phyloP scores from a whole-genome alignment of 306 rosid genomes.

The Cucurbita moschata region DNA sequence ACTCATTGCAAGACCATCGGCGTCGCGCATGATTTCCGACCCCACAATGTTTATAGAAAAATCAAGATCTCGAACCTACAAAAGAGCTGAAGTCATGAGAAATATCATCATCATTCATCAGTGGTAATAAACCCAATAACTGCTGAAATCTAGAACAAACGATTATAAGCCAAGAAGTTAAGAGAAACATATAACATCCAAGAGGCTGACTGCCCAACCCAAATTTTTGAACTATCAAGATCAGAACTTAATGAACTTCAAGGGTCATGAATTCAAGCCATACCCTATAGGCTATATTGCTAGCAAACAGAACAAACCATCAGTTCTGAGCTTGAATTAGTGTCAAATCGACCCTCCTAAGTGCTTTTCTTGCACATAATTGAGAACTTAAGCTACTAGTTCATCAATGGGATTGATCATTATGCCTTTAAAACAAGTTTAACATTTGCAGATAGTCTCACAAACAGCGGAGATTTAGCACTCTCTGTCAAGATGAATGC shows the following conservation, averaged over 20 bases:
- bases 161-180: background rate
- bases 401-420: background rate
- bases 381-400: background rate
- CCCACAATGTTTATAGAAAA: slow-evolving; percentile 58
- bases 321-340: background rate
- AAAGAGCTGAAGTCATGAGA: background rate
- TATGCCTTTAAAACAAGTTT: background rate
- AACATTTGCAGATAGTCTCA: background rate
- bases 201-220: background rate
- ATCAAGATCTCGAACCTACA: slow-evolving; percentile 88
- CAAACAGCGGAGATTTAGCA: background rate
- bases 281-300: background rate
- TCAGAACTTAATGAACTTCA: background rate
- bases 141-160: background rate
- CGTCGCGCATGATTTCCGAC: slow-evolving; percentile 49
- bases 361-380: background rate
- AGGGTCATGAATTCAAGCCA: background rate
- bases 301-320: background rate
- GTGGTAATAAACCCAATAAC: background rate
- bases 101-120: background rate
- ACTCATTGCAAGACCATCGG: slow-evolving; percentile 86
- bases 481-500: background rate
- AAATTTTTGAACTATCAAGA: background rate
- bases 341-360: background rate
- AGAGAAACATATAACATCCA: background rate